Conservation (phyloP, 768 basidiomycete species). For the Calocybe gangraenosa region DNA sequence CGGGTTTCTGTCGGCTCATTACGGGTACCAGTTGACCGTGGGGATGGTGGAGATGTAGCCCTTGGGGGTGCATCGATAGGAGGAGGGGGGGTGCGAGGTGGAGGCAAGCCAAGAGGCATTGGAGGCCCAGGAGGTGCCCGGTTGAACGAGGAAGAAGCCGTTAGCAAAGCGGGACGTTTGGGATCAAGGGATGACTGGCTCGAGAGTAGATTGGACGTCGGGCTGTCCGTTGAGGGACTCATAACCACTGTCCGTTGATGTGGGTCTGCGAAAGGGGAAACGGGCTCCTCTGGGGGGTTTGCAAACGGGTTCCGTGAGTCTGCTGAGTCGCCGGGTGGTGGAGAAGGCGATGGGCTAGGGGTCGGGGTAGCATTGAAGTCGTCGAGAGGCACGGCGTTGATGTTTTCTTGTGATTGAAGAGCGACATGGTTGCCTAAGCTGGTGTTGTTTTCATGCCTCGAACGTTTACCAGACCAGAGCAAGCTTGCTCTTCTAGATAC, state of each 20-base stretch:
- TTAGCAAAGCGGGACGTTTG: constrained; percentile 14
- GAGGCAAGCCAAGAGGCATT: constrained; percentile 57
- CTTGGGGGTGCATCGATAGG: constrained; percentile 34
- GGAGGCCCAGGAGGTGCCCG: constrained; percentile 37
- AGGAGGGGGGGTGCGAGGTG: constrained; percentile 55
- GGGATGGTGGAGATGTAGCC: constrained; percentile 26
- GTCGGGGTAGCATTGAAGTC: constrained; percentile 42
- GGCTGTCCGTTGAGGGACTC: constrained; percentile 19
- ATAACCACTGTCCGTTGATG: constrained; percentile 21
- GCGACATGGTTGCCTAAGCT: constrained; percentile 40
- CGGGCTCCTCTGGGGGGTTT: constrained; percentile 33
- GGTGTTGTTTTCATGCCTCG: constrained; percentile 26
- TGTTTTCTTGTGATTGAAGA: constrained; percentile 46
- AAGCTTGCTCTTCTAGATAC: constrained; percentile 57
- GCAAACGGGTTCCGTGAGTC: constrained; percentile 41
- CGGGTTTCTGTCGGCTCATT: constrained; percentile 35
- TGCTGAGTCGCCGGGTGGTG: constrained; percentile 25
- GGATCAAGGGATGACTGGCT: not conserved
- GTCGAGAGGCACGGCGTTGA: constrained; percentile 53
- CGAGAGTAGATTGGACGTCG: constrained; percentile 4
- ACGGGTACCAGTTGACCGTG: constrained; percentile 19
- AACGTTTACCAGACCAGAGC: constrained; percentile 46
- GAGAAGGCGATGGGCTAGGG: constrained; percentile 27
- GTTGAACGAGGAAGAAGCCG: constrained; percentile 5
- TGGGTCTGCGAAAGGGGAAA: constrained; percentile 49